Evolutionary conservation across 371 early-diverging fungal species (phyloP), one percentile per base, ranked within the genome.

Genomic region (Polyrhizophydium stewartii): DNA sequence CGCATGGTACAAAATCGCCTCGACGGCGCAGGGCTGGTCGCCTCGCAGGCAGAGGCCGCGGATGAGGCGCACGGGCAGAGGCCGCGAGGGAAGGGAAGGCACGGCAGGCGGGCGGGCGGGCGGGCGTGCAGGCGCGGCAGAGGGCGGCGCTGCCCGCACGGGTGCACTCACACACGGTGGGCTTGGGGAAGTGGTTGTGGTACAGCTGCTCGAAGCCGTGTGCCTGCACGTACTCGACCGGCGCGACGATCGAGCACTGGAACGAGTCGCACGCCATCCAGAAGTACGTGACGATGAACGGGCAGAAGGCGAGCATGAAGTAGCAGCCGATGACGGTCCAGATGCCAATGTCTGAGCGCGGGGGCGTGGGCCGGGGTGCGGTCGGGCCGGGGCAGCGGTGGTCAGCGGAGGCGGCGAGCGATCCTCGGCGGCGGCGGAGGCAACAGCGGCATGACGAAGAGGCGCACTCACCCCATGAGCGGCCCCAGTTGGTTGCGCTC

Each of bases 241-340:
- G 89, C 0, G 64, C 83, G 35, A 74, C 69, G 53, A 90, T 63
- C 38, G 86, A 78, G 62, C 91, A 89, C 55, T 83, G 50, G 76
- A 77, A 87, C 41, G 77, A 66, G 53, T 74, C 78, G 73, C 89
- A 87, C 12, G 85, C 73, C 55, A 76, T 65, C 82, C 84, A 89
- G 56, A 86, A 82, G 75, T 83, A 89, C 60, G 85, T 24, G 47
- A 85, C 86, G 60, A 87, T 58, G 33, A 86, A 40, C 30, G 91
- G 91, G 58, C 85, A 85, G 58, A 82, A 57, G 38, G 75, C 69
- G 68, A 90, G 64, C 59, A 87, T 74, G 35, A 66, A 47, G 43
- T 70, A 64, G 31, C 78, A 82, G 21, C 69, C 64, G 58, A 81
- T 37, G 63, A 82, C 72, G 59, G 78, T 85, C 55, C 65, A 60